Evolutionary conservation across 2,329 filamentous ascomycete species (phyloP), one percentile per base, ranked within the genome.

Genomic region (Alternaria sp.): DNA sequence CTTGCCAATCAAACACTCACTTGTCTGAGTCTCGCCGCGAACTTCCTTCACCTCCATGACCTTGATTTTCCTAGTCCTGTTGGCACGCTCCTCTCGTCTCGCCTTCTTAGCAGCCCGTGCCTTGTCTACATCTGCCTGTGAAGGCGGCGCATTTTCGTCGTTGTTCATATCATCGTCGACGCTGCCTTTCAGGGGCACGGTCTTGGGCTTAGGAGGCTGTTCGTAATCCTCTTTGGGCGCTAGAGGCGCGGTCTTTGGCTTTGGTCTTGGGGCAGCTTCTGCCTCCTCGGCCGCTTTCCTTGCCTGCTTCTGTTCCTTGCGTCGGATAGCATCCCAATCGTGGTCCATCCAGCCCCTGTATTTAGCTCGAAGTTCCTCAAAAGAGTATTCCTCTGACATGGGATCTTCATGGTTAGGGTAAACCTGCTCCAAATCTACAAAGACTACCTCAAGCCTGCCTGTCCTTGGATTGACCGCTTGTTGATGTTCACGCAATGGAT

Each of bases 311-410:
- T 64, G 61, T 56, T 78, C 70, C 54, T 72, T 62, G 19, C 73
- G 70, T 73, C 75, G 74, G 7, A 76, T 71, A 60, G 65, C 79
- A 69, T 72, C 74, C 87, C 87, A 89, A 67, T 88, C 82, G 67
- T 82, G 83, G 56, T 84, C 76, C 64, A 87, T 78, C 86, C 87
- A 89, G 1, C 95, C 95, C 60, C 92, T 87, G 69, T 88, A 88
- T 45, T 86, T 86, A 28, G 95, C 95, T 81, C 93, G 89, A 21
- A 99, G 82, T 81, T 99, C 96, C 77, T 99, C 96, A 75, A 98
- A 97, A 74, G 92, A 95, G 65, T 92, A 86, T 79, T 97, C 95
- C 30, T 89, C 89, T 4, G 88, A 88, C 58, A 77, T 75, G 1
- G 89, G 86, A 64, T 91, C 87, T 49, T 90, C 87, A 21, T 88